Evolutionary conservation across 148 eudicot species (phyloP), one percentile per base, ranked within the genome.

Genomic region (Arbutus unedo): DNA sequence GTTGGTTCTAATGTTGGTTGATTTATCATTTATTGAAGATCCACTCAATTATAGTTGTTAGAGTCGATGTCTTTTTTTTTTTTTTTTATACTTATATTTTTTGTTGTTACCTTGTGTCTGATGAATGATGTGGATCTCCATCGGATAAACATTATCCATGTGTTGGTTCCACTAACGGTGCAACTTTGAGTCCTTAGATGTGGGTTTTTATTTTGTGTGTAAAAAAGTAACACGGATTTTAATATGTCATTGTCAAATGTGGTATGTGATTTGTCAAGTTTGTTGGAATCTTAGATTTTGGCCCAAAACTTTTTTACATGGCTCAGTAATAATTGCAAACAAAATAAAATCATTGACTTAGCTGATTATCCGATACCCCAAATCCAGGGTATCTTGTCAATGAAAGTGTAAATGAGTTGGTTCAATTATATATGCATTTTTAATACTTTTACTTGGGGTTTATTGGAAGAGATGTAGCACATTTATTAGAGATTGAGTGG

Each of bases 391-490:
- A 8, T 21, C 41, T 23, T 6, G 38, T 23, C 9, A 64, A 64
- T 64, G 70, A 9, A 64, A 64, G 70, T 64, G 13, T 64, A 21
- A 64, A 64, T 64, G 70, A 64, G 70, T 64, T 31, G 67, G 70
- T 64, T 64, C 70, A 9, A 25, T 64, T 23, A 1, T 21, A 64
- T 64, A 21, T 64, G 70, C 41, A 8, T 64, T 21, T 64, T 64
- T 64, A 64, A 64, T 23, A 9, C 70, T 64, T 21, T 6, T 23
- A 0, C 38, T 8, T 21, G 23, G 13, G 4, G 38, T 64, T 23
- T 64, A 64, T 21, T 64, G 8, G 68, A 23, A 64, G 38, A 64
- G 41, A 64, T 57, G 21, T 21, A 38, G 23, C 3, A 2, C 11
- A 64, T 8, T 9, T 5, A 8, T 64, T 3, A 2, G 38, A 64